These are phyloP conservation scores for Mikania micrantha DNA, from an alignment of 129 eudicot genomes.

Conservation along the genomic window DNA sequence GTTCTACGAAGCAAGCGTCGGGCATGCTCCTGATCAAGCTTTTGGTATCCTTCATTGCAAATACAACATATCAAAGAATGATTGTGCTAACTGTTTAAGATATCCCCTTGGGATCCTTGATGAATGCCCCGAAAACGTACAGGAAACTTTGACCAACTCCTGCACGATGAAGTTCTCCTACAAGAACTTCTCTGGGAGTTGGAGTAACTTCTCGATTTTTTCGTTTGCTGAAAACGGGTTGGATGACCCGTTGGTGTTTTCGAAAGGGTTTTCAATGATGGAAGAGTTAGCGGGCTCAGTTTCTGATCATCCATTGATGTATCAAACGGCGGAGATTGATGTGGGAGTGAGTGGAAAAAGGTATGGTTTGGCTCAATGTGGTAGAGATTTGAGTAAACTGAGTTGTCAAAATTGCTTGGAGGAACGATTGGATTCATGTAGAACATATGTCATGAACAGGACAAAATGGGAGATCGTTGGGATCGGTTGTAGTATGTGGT, in stretches of 20 bases:
- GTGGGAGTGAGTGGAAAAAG: conserved; percentile 16
- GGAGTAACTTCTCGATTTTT: neutral
- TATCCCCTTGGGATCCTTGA: neutral
- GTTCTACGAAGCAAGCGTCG: conserved; percentile 19
- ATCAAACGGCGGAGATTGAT: conserved; percentile 2
- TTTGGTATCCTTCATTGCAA: conserved; percentile 14
- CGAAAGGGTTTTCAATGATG: conserved; percentile 27
- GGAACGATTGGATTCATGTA: neutral
- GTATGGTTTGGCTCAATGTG: conserved; percentile 23
- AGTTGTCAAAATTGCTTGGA: conserved; percentile 26
- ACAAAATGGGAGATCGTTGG: conserved; percentile 20
- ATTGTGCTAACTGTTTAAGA: neutral
- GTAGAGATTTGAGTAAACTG: neutral
- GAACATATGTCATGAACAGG: neutral
- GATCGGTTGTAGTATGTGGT: conserved; percentile 27
- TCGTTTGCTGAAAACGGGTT: neutral
- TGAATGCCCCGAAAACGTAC: neutral
- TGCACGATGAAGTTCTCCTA: conserved; percentile 12
- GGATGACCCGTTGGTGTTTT: conserved; percentile 15
- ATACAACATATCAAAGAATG: conserved; percentile 4
- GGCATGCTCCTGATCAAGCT: conserved; percentile 4
- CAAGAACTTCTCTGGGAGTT: conserved; percentile 2
- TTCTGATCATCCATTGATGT: conserved; percentile 25
- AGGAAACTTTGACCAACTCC: neutral
- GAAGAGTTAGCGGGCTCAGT: conserved; percentile 1